Evolutionary conservation across 108 stramenopile species (phyloP).

Genomic region (Hondaea fermentalgiana): DNA sequence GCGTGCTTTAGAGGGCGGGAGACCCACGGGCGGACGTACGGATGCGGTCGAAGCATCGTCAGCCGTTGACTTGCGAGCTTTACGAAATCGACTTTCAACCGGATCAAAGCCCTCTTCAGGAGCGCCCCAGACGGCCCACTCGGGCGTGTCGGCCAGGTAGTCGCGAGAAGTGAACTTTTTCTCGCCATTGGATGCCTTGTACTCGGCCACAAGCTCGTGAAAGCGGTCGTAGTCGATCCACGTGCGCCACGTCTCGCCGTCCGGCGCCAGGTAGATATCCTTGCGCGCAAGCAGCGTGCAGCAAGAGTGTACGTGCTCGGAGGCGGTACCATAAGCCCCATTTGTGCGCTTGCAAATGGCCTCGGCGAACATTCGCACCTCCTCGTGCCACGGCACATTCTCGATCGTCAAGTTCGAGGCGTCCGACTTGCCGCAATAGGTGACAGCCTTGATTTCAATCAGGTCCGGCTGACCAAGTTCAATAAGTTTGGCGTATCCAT

Average conservation of each 20-base stretch:
- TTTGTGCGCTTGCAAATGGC: constrained; percentile 58
- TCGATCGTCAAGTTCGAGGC: constrained; percentile 87
- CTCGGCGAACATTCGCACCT: constrained; percentile 51
- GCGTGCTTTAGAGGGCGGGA: neutral
- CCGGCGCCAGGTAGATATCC: constrained; percentile 48
- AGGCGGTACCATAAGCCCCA: constrained; percentile 74
- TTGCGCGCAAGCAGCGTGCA: constrained; percentile 69
- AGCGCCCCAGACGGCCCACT: constrained; percentile 81
- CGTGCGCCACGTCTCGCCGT: constrained; percentile 70
- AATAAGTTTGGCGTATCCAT: constrained; percentile 78
- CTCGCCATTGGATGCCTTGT: constrained; percentile 15
- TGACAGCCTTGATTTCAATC: constrained; percentile 91
- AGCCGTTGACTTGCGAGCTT: neutral
- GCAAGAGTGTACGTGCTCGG: constrained; percentile 87
- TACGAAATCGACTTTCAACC: constrained; percentile 59
- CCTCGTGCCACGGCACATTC: constrained; percentile 90
- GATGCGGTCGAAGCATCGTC: neutral
- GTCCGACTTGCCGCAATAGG: constrained; percentile 89
- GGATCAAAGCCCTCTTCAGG: constrained; percentile 89
- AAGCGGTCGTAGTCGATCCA: constrained; percentile 93
- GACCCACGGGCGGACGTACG: neutral
- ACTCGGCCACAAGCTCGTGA: constrained; percentile 60
- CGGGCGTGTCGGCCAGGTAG: constrained; percentile 73
- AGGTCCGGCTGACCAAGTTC: constrained; percentile 73
- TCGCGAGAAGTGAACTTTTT: constrained; percentile 34